Evolutionary conservation across 2,329 filamentous ascomycete genomes (phyloP).

Genomic region (Xylaria polymorpha): DNA sequence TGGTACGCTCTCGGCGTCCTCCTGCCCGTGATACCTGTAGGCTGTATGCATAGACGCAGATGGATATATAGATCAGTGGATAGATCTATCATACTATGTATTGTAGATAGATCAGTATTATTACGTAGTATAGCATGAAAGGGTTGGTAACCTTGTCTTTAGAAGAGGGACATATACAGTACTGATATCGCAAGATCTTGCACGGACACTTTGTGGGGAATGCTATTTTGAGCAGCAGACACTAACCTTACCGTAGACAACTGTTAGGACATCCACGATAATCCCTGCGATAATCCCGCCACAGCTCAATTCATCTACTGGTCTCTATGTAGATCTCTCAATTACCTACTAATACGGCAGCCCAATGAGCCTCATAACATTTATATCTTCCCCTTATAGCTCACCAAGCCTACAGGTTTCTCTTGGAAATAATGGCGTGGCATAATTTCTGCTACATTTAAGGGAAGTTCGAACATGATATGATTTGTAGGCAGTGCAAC

Average conservation of each 20-base stretch:
- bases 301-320: background rate
- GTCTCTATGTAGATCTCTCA: background rate
- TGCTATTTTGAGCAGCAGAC: background rate
- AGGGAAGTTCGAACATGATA: background rate
- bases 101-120: too few species aligned
- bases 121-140: background rate
- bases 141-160: conserved; percentile 17
- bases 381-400: background rate
- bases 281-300: conserved; percentile 1
- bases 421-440: background rate
- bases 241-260: background rate
- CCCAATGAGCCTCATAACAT: background rate
- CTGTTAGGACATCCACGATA: background rate
- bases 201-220: conserved; percentile 28
- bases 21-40: too few species aligned
- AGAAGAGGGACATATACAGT: conserved; percentile 18
- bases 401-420: background rate
- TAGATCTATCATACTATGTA: background rate
- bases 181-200: background rate
- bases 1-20: conserved; percentile 11
- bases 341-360: background rate
- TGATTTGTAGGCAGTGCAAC: background rate
- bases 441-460: background rate
- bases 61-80: background rate
- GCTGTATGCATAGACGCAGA: too few species aligned